Evolutionary conservation across 176 grass and related monocot genomes (phyloP), one percentile per base, ranked within the genome.

Genomic region (Oryza glumipatula): DNA sequence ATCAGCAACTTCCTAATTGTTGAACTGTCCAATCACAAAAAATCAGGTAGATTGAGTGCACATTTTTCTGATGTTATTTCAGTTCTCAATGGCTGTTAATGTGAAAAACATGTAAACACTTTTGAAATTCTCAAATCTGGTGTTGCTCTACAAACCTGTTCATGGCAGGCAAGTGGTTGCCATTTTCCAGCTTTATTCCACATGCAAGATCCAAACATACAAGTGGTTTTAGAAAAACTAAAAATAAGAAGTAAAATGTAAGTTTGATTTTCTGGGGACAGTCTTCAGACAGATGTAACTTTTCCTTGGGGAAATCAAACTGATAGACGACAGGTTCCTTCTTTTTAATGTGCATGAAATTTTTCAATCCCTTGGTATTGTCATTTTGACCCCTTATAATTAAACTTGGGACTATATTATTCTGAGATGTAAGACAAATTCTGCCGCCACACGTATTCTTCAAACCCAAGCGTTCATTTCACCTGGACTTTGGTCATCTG

Each of bases 381-480:
- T 67, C 68, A 33, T 79, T 66, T 84, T 84, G 35, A 88, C 17
- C 17, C 23, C 11, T 10, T 84, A 9, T 67, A 35, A 3, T 28
- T 64, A 71, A 30, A 43, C 51, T 13, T 65, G 0, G 56, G 19
- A 74, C 65, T 80, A 80, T 36, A 17, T 23, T 61, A 84, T 66
- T 44, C 6, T 68, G 82, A 33, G 60, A 60, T 21, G 76, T 47
- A 63, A 33, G 78, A 68, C 70, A 48, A 61, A 16, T 81, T 58
- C 36, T 70, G 86, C 72, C 39, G 22, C 73, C 36, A 60, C 4
- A 38, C 43, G 14, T 68, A 47, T 28, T 70, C 82, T 69, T 76
- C 64, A 51, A 38, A 9, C 43, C 73, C 67, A 83, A 72, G 77
- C 26, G 76, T 89, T 89, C 87, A 65, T 30, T 75, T 80, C 65